Evolutionary conservation across 2,329 filamentous ascomycete species (phyloP).

Genomic region (Dothiorella sarmentorum): DNA sequence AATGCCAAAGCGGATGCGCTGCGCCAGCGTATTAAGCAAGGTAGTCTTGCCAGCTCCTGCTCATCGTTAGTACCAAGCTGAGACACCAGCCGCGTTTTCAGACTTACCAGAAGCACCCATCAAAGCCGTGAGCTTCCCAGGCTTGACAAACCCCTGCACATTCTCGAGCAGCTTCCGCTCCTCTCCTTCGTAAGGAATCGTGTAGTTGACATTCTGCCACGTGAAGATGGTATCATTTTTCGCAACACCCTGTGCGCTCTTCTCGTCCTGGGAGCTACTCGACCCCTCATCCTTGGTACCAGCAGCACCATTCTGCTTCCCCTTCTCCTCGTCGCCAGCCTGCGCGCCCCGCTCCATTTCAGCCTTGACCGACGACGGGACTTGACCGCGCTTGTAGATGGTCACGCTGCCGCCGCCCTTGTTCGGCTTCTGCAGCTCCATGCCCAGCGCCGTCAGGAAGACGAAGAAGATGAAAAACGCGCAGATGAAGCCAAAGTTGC

Average conservation of each 20-base stretch:
- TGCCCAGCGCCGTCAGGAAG: conserved; percentile 42
- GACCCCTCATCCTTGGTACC: conserved; percentile 22
- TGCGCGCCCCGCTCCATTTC: conserved; percentile 52
- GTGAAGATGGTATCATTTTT: conserved; percentile 65
- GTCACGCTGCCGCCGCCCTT: conserved; percentile 58
- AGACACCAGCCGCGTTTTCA: too few species aligned
- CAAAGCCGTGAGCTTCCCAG: conserved; percentile 72
- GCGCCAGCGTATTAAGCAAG: conserved; percentile 39
- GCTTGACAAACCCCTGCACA: conserved; percentile 70
- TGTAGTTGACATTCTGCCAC: conserved; percentile 83
- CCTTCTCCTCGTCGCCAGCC: conserved; percentile 51
- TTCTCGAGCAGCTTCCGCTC: conserved; percentile 53
- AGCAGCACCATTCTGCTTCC: conserved; percentile 26
- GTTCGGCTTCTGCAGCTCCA: conserved; percentile 55
- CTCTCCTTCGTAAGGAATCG: conserved; percentile 51
- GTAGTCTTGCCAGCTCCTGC: conserved; percentile 38
- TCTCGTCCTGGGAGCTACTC: conserved; percentile 29
- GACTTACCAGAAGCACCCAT: conserved; percentile 69
- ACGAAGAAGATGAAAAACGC: conserved; percentile 51
- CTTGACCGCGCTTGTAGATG: conserved; percentile 61
- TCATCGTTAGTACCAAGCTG: neutral
- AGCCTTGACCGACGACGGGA: conserved; percentile 56
- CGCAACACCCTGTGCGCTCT: conserved; percentile 49
- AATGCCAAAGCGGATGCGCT: conserved; percentile 45
- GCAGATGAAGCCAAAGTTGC: conserved; percentile 53